A percentile compares a stretch with the other conserved stretches of the same genome.
Conservation (phyloP, 2,329 filamentous ascomycete species). For the Penicillium occitanis region DNA sequence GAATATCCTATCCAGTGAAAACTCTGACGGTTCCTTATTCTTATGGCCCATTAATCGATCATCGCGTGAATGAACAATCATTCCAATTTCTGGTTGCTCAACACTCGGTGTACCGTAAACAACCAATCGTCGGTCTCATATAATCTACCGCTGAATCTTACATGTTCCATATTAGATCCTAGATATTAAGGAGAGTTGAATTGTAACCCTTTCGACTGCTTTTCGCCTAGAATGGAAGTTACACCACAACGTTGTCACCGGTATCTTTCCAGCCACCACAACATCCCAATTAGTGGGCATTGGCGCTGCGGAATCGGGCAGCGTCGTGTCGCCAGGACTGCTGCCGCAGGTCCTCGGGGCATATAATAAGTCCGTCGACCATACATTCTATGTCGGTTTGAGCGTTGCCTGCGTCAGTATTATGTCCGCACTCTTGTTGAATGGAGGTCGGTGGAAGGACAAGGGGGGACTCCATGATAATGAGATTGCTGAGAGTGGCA, state of each 20-base stretch:
- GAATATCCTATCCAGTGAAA: no score
- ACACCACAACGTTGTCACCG: background rate
- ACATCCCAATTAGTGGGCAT: background rate
- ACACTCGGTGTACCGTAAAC: no score
- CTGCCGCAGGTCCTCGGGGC: background rate
- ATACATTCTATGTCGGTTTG: background rate
- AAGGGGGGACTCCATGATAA: background rate
- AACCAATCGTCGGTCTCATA: no score
- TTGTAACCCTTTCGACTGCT: no score
- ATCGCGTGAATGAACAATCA: no score
- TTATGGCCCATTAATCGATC: no score
- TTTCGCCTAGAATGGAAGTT: no score
- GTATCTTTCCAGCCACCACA: background rate
- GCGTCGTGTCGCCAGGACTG: background rate
- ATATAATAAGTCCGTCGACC: background rate
- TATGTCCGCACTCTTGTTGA: background rate
- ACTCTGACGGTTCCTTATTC: no score
- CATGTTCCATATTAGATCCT: no score
- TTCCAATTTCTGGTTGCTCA: no score
- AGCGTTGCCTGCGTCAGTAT: background rate
- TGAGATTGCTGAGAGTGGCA: background rate
- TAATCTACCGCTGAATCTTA: no score
- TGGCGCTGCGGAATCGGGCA: background rate
- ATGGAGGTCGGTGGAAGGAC: background rate
- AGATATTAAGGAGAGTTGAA: no score